Percentiles rank a stretch among this genome's conserved stretches.
These are phyloP conservation scores for Ilex asprella DNA, from an alignment of 257 asterid genomes.

Conservation along the genomic window DNA sequence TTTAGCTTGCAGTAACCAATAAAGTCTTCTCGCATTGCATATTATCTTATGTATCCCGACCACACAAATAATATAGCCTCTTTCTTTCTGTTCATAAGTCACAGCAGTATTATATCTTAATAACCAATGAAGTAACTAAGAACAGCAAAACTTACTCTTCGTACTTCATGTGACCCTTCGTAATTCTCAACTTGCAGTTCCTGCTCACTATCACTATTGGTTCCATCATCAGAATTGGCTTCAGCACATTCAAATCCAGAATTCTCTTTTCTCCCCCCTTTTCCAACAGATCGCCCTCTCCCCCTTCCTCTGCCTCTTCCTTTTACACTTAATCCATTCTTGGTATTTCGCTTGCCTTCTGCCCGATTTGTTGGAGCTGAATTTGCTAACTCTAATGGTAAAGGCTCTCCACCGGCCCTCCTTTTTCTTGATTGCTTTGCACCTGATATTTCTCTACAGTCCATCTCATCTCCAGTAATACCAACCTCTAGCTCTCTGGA, in stretches of 20 bases:
- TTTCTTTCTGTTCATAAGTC: no score
- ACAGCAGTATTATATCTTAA: neutral
- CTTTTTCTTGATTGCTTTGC: conserved; percentile 35
- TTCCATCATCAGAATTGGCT: conserved; percentile 28
- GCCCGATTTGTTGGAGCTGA: conserved; percentile 16
- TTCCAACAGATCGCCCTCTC: conserved; percentile 23
- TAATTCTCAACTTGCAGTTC: conserved; percentile 24
- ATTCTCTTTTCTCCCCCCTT: conserved; percentile 32
- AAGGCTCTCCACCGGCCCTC: conserved; percentile 19
- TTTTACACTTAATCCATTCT: conserved; percentile 20
- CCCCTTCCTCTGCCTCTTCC: conserved; percentile 30
- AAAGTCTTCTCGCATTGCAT: neutral
- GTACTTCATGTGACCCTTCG: conserved; percentile 38
- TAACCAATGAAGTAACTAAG: neutral
- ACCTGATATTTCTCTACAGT: conserved; percentile 17
- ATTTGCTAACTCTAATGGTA: conserved; percentile 10
- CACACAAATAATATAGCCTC: neutral
- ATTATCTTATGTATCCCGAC: neutral
- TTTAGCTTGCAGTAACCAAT: neutral
- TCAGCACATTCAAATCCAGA: conserved; percentile 21
- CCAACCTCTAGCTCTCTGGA: conserved; percentile 22
- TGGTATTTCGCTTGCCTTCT: conserved; percentile 14
- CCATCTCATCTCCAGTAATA: conserved; percentile 20
- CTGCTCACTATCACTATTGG: conserved; percentile 27
- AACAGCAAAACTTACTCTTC: conserved; percentile 49